A percentile compares a stretch with the other conserved stretches of the same genome.
These are phyloP conservation scores for Phytophthora cactorum DNA, from an alignment of 352 stramenopile species.

Conservation along the genomic window DNA sequence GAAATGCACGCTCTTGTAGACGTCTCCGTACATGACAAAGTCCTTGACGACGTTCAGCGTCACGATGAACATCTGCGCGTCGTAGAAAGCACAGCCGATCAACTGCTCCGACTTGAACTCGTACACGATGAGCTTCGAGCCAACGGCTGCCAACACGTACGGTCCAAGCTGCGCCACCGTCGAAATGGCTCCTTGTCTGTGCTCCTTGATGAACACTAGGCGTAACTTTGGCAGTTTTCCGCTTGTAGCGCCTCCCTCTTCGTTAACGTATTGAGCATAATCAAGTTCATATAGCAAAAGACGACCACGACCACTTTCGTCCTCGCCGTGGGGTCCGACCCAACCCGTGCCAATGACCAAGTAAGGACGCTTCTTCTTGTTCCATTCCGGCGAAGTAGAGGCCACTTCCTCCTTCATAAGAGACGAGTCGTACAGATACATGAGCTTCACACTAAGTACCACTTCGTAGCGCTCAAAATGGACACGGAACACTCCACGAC, in stretches of 20 bases:
- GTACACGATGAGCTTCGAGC: constrained; percentile 90
- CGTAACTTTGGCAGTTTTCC: constrained; percentile 82
- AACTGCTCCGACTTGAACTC: constrained; percentile 90
- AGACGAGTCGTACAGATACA: constrained; percentile 88
- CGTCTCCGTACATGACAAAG: constrained; percentile 87
- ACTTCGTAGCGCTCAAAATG: constrained; percentile 88
- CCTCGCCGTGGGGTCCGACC: constrained; percentile 84
- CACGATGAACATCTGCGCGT: constrained; percentile 90
- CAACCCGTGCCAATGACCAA: constrained; percentile 85
- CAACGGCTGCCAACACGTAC: constrained; percentile 85
- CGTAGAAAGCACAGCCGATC: constrained; percentile 87
- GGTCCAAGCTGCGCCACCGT: constrained; percentile 76
- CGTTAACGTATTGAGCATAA: constrained; percentile 88
- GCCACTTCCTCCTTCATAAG: constrained; percentile 77
- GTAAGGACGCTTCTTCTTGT: constrained; percentile 82
- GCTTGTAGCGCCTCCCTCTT: constrained; percentile 74
- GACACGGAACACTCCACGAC: constrained; percentile 77
- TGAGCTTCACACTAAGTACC: constrained; percentile 84
- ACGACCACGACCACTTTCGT: constrained; percentile 84
- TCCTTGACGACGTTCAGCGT: constrained; percentile 84
- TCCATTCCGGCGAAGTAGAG: constrained; percentile 73
- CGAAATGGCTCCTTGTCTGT: constrained; percentile 85
- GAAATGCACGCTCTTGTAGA: constrained; percentile 92
- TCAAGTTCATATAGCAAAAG: constrained; percentile 89
- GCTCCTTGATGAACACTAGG: constrained; percentile 87